phyloP scores from a whole-genome alignment of 106 monocot species.

The Apostasia ramifera region DNA sequence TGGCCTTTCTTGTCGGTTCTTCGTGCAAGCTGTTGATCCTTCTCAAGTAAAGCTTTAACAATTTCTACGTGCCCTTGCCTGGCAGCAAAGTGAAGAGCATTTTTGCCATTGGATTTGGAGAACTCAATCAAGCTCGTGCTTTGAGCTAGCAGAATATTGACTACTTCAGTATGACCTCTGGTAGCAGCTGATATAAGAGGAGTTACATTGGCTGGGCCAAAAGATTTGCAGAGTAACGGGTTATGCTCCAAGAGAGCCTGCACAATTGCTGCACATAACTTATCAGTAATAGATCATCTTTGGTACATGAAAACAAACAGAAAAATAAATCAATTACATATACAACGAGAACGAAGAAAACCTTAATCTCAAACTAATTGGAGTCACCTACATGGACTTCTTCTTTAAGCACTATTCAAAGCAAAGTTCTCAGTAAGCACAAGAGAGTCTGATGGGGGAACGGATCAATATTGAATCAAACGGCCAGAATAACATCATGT shows the following conservation, averaged over 20 bases:
- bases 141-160: slow-evolving; percentile 26
- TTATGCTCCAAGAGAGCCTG: slow-evolving; percentile 45
- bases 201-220: slow-evolving; percentile 55
- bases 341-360: no score
- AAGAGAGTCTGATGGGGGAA: no score
- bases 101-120: slow-evolving; percentile 57
- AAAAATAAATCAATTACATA: no score
- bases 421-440: no score
- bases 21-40: slow-evolving; percentile 55
- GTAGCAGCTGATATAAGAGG: slow-evolving; percentile 57
- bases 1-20: slow-evolving; percentile 76
- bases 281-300: not conserved
- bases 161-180: slow-evolving; percentile 45
- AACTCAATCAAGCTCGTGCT: slow-evolving; percentile 25
- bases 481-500: no score
- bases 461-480: no score
- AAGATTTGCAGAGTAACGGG: slow-evolving; percentile 40
- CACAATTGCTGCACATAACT: slow-evolving; percentile 29
- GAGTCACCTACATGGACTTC: no score
- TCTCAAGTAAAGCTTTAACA: slow-evolving; percentile 44
- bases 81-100: slow-evolving; percentile 60
- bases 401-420: no score
- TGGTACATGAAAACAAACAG: no score
- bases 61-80: slow-evolving; percentile 54
- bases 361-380: no score